A percentile compares a stretch with the other conserved stretches of the same genome.
These are phyloP conservation scores for Arabis hirsuta DNA, from an alignment of 345 rosid genomes.

Conservation along the genomic window DNA sequence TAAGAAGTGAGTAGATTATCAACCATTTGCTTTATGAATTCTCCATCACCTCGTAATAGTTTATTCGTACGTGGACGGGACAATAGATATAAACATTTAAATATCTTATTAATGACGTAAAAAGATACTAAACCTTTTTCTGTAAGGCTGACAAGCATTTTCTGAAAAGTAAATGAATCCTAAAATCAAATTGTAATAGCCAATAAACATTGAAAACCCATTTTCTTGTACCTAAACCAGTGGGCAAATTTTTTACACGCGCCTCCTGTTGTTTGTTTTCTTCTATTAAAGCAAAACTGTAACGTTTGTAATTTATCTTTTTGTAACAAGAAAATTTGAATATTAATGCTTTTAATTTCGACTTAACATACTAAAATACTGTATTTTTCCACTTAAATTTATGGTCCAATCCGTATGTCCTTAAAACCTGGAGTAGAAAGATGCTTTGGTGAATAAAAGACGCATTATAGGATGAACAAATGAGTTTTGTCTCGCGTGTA, in stretches of 20 bases:
- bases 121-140: conserved; percentile 9
- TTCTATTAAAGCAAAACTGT: conserved; percentile 4
- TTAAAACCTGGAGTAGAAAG: conserved; percentile 33
- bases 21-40: conserved; percentile 5
- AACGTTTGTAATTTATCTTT: conserved; percentile 12
- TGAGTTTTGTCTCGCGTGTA: conserved; percentile 30
- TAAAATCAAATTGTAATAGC: conserved; percentile 1
- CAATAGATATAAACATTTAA: not conserved
- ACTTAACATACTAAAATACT: conserved; percentile 7
- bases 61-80: conserved; percentile 15
- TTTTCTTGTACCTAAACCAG: not conserved
- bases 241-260: not conserved
- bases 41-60: conserved; percentile 9
- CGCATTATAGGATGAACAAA: conserved; percentile 16
- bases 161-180: not conserved
- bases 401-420: conserved; percentile 36
- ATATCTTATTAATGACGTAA: conserved; percentile 9
- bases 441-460: conserved; percentile 9
- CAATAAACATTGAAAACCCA: conserved; percentile 2
- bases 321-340: conserved; percentile 4
- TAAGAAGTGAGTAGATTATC: conserved; percentile 18
- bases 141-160: not conserved
- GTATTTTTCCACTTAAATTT: conserved; percentile 5
- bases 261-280: not conserved
- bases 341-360: not conserved